phyloP scores from a whole-genome alignment of 768 basidiomycete genomes.

The Rossbeevera mucosa region DNA sequence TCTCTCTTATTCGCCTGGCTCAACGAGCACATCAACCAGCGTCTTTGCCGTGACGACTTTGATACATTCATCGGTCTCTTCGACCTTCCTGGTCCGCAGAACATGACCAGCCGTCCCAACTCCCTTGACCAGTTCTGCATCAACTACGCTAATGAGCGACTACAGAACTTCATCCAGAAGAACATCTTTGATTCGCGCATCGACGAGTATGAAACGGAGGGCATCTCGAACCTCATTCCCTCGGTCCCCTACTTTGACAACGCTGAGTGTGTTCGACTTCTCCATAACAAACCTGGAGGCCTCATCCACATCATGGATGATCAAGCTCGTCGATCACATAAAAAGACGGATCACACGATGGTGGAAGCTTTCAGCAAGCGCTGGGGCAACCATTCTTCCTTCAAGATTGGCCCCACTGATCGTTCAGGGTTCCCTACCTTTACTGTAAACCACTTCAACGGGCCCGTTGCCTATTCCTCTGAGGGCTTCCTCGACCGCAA shows the following conservation, averaged over 20 bases:
- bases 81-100: conserved; percentile 91
- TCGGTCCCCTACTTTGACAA: conserved; percentile 85
- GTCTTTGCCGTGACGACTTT: conserved; percentile 91
- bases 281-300: conserved; percentile 85
- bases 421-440: conserved; percentile 81
- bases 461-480: conserved; percentile 86
- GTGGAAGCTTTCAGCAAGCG: conserved; percentile 91
- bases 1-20: conserved; percentile 94
- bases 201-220: conserved; percentile 80
- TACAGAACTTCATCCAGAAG: conserved; percentile 80
- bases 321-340: conserved; percentile 78
- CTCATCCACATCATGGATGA: conserved; percentile 98
- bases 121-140: conserved; percentile 95
- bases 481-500: conserved; percentile 89
- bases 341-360: conserved; percentile 93
- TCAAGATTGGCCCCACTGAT: conserved; percentile 76
- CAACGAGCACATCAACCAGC: conserved; percentile 94
- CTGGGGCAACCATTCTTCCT: conserved; percentile 90
- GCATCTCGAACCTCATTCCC: conserved; percentile 65
- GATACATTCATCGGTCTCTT: conserved; percentile 88
- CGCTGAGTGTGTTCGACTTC: conserved; percentile 77
- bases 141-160: conserved; percentile 92
- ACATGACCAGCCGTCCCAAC: conserved; percentile 81
- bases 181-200: conserved; percentile 76
- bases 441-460: conserved; percentile 88